Evolutionary conservation across 305 asterid species (phyloP).

Genomic region (Ilex paraguariensis): DNA sequence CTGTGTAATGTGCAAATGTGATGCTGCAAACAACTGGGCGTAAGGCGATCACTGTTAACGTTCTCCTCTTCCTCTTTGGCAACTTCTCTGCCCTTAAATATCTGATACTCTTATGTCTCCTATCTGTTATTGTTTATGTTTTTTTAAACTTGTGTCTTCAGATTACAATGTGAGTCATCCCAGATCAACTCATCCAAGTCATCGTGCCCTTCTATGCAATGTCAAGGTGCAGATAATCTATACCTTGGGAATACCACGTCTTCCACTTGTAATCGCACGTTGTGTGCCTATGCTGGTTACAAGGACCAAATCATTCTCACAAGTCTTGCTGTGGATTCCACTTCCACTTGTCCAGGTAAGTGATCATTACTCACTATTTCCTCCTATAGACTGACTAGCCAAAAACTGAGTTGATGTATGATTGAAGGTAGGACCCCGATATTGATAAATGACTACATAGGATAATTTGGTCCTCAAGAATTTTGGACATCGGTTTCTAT

Average conservation of each 20-base stretch:
- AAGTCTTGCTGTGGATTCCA: slow-evolving; percentile 21
- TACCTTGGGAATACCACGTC: slow-evolving; percentile 44
- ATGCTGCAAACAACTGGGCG: slow-evolving; percentile 57
- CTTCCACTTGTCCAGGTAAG: slow-evolving; percentile 72
- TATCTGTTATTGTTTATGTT: too few relatives aligned
- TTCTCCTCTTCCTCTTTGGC: neutral
- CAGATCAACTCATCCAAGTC: slow-evolving; percentile 31
- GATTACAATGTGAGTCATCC: slow-evolving; percentile 60
- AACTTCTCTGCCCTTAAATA: neutral
- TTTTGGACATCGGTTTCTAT: too few relatives aligned
- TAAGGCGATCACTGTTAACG: slow-evolving; percentile 28
- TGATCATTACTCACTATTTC: neutral
- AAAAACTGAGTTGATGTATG: too few relatives aligned
- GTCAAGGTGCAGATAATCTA: slow-evolving; percentile 33
- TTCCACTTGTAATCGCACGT: slow-evolving; percentile 40
- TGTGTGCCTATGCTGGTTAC: slow-evolving; percentile 71
- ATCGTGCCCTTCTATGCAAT: slow-evolving; percentile 42
- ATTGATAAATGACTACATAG: too few relatives aligned
- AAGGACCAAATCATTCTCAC: slow-evolving; percentile 32
- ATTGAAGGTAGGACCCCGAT: too few relatives aligned
- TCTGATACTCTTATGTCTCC: neutral
- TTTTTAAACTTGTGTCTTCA: slow-evolving; percentile 11
- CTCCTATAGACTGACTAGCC: too few relatives aligned
- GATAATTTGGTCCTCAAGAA: too few relatives aligned
- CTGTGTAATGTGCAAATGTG: slow-evolving; percentile 68